Percentiles rank a stretch among this genome's conserved stretches.
Conservation (phyloP, 768 basidiomycete genomes). For the Rickenella mellea region DNA sequence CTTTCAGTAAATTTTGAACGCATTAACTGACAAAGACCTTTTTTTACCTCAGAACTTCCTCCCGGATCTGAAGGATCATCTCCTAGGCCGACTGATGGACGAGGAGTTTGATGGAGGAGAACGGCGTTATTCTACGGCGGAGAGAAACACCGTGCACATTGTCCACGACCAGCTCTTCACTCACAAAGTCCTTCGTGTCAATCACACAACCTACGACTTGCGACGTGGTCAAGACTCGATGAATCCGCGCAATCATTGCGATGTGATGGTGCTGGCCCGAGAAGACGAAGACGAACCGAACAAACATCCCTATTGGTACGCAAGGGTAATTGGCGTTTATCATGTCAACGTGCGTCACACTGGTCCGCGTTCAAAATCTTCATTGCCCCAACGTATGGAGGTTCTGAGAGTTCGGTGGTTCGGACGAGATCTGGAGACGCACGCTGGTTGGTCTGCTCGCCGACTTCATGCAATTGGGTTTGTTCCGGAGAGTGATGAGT, state of each 20-base stretch:
- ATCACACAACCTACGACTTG: conserved; percentile 15
- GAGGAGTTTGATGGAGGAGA: conserved; percentile 5
- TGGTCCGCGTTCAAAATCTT: too few relatives aligned
- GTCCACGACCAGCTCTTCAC: too few relatives aligned
- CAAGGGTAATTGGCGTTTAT: conserved; percentile 17
- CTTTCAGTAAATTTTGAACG: not conserved
- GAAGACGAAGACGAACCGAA: conserved; percentile 6
- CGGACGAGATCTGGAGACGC: conserved; percentile 14
- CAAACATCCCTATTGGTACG: conserved; percentile 16
- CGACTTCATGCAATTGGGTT: conserved; percentile 31
- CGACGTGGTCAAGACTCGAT: conserved; percentile 9
- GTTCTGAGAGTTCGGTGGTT: conserved; percentile 35
- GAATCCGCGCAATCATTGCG: conserved; percentile 9
- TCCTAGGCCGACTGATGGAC: conserved; percentile 10
- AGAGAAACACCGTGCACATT: conserved; percentile 5
- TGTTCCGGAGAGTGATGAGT: conserved; percentile 15
- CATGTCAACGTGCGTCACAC: conserved; percentile 22
- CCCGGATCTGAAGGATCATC: conserved; percentile 12
- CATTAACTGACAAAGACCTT: not conserved
- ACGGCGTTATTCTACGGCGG: conserved; percentile 8
- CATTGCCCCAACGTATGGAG: conserved; percentile 21
- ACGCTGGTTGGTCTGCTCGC: conserved; percentile 16
- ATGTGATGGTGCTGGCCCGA: conserved; percentile 13
- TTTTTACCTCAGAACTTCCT: conserved; percentile 10
- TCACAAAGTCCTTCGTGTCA: conserved; percentile 11